A percentile compares a stretch with the other conserved stretches of the same genome.
phyloP scores from a whole-genome alignment of 129 eudicot genomes.

The Silybum marianum region DNA sequence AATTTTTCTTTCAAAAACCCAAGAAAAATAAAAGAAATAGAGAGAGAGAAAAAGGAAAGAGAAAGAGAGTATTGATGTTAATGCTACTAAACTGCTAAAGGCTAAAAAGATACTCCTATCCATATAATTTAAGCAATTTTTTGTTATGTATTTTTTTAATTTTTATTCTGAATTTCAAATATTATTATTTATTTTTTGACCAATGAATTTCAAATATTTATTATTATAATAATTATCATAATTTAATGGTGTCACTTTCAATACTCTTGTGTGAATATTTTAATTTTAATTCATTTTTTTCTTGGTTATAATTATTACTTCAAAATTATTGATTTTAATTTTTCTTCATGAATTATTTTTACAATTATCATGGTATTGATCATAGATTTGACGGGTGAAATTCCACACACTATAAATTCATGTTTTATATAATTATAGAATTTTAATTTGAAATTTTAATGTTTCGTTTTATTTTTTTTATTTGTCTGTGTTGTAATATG shows the following conservation, averaged over 20 bases:
- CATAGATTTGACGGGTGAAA: not conserved
- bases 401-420: not conserved
- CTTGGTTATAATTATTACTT: not conserved
- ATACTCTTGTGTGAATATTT: not conserved
- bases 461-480: too few species aligned
- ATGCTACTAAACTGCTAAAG: slow-evolving; percentile 26
- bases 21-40: not conserved
- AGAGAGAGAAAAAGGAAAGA: not conserved
- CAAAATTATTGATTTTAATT: not conserved
- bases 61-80: slow-evolving; percentile 16
- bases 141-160: not conserved
- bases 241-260: slow-evolving; percentile 1
- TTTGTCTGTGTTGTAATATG: too few species aligned
- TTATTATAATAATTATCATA: not conserved
- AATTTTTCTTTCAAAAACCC: slow-evolving; percentile 3
- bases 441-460: too few species aligned
- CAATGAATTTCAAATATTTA: not conserved
- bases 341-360: not conserved
- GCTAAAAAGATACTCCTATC: slow-evolving; percentile 34
- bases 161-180: not conserved
- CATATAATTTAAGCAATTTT: not conserved
- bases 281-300: not conserved
- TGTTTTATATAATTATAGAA: too few species aligned
- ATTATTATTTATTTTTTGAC: too few species aligned
- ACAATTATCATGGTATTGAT: not conserved